Evolutionary conservation across 23 red algal species (phyloP).

Genomic region (Pyropia yezoensis): DNA sequence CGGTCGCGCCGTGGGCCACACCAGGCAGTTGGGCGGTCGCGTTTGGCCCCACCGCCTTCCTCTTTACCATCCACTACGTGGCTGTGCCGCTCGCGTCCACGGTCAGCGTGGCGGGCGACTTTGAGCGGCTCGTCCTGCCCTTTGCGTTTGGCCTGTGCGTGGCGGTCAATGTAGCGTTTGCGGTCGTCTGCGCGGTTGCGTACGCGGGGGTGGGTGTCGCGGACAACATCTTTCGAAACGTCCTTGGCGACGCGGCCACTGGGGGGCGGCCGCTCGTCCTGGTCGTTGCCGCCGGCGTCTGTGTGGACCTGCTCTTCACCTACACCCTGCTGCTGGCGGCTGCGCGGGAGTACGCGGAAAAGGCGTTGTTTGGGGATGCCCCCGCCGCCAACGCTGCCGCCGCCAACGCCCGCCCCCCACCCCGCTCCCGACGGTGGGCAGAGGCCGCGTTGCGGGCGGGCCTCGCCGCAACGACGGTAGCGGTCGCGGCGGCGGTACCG

Average conservation of each 20-base stretch:
- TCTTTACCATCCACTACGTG: no score
- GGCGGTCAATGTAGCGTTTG: no score
- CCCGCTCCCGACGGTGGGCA: neutral
- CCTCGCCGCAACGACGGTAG: neutral
- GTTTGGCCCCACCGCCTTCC: no score
- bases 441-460: neutral
- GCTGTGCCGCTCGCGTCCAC: no score
- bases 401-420: neutral
- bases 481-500: neutral
- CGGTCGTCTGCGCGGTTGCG: no score
- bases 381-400: neutral
- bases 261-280: neutral
- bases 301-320: constrained; percentile 4
- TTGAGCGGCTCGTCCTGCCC: no score
- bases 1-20: no score
- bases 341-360: constrained; percentile 2
- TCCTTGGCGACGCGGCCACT: neutral
- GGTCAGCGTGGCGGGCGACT: no score
- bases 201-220: no score
- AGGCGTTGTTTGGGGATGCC: neutral
- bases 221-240: constrained; percentile 9
- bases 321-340: constrained; percentile 7
- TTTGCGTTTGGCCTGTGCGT: no score
- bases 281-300: neutral
- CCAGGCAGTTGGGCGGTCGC: no score